Evolutionary conservation across 495 filamentous ascomycete species (phyloP).

Genomic region (Neurospora intermedia): DNA sequence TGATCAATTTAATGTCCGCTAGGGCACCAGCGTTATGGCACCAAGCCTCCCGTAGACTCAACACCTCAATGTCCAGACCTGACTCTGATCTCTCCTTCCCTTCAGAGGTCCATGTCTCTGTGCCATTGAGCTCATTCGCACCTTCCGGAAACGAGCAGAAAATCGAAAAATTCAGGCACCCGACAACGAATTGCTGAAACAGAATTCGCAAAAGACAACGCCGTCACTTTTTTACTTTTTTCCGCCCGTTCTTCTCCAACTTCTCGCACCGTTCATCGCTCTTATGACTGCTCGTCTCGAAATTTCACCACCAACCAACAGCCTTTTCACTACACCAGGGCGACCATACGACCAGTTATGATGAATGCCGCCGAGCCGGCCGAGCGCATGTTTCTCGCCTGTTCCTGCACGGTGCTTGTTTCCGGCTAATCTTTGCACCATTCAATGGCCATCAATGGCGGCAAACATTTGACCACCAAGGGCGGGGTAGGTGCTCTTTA

Average conservation of each 20-base stretch:
- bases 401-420: background rate
- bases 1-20: too few relatives aligned
- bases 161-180: too few relatives aligned
- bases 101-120: too few relatives aligned
- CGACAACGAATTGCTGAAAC: background rate
- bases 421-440: background rate
- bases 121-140: too few relatives aligned
- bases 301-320: background rate
- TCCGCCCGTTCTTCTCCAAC: background rate
- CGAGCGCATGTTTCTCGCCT: background rate
- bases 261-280: background rate
- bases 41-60: too few relatives aligned
- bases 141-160: too few relatives aligned
- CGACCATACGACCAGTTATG: background rate
- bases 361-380: background rate
- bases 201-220: background rate
- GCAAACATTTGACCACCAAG: background rate
- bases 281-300: background rate
- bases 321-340: background rate
- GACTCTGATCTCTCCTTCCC: too few relatives aligned
- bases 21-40: too few relatives aligned
- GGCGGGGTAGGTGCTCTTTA: background rate
- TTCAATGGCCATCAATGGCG: background rate
- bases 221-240: background rate
- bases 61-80: too few relatives aligned